Evolutionary conservation across 2,329 filamentous ascomycete genomes (phyloP), one percentile per base, ranked within the genome.

Genomic region (Penicillium brevicompactum): DNA sequence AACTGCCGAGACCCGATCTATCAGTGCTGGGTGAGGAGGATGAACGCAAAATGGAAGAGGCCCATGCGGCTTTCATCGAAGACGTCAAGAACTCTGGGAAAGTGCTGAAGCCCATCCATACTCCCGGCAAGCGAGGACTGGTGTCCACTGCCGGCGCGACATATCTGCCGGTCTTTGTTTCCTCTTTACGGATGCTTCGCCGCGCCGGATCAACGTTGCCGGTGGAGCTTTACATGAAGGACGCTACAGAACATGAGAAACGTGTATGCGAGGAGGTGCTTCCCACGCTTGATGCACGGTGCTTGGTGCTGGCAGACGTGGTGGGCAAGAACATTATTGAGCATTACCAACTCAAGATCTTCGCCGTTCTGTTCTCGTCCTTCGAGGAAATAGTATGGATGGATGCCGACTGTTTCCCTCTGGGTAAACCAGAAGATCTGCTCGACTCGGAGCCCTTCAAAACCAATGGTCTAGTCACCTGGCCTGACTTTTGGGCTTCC

Each of bases 361-460:
- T 85, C 59, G 75, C 83, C 4, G 78, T 86, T 16, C 71, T 86
- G 2, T 81, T 85, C 58, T 84, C 83, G 1, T 80, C 82, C 4
- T 86, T 85, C 59, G 80, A 84, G 63, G 77, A 84, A 50, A 76
- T 84, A 10, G 73, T 86, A 16, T 84, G 83, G 68, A 78, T 86
- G 63, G 84, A 86, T 62, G 80, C 81, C 52, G 83, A 85, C 62
- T 77, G 76, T 57, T 83, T 84, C 62, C 82, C 83, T 11, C 66
- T 78, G 22, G 71, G 75, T 43, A 72, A 80, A 49, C 78, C 79
- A 0, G 71, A 72, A 22, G 56, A 67, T 4, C 67, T 86, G 13
- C 81, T 86, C 59, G 69, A 76, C n/a, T 70, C 74, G 1, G 77
- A 82, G 37, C 81, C 82, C 0, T 86, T 81, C 67, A 73, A 61